Percentiles rank a stretch among this genome's conserved stretches.
These are phyloP conservation scores for Aspergillus sclerotiicarbonarius DNA, from an alignment of 495 filamentous ascomycete genomes.

Conservation along the genomic window DNA sequence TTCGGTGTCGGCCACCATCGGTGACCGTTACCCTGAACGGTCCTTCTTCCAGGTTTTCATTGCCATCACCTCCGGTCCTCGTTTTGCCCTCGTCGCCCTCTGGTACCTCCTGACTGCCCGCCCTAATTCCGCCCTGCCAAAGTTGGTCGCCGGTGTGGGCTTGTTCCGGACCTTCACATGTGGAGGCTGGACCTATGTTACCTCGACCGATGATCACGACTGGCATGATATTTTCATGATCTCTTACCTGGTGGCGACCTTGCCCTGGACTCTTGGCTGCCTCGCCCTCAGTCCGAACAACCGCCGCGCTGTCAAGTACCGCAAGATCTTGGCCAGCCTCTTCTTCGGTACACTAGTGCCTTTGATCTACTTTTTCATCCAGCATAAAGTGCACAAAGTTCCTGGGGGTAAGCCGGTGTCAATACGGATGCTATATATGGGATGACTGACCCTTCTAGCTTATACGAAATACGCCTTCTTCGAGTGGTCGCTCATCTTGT, in stretches of 20 bases:
- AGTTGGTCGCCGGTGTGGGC: constrained; percentile 76
- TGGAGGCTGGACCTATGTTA: constrained; percentile 98
- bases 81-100: constrained; percentile 86
- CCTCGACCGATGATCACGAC: constrained; percentile 95
- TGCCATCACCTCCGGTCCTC: constrained; percentile 89
- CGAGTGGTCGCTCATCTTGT: constrained; percentile 92
- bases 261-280: constrained; percentile 95
- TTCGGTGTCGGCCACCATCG: constrained; percentile 97
- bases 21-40: constrained; percentile 94
- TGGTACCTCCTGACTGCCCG: constrained; percentile 88
- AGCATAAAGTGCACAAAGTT: constrained; percentile 95
- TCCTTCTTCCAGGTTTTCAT: constrained; percentile 98
- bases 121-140: constrained; percentile 71
- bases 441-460: constrained; percentile 49
- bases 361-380: constrained; percentile 95
- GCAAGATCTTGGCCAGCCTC: constrained; percentile 75
- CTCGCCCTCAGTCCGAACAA: constrained; percentile 87
- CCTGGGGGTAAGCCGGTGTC: constrained; percentile 75
- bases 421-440: constrained; percentile 6
- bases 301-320: constrained; percentile 76
- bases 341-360: constrained; percentile 93
- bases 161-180: constrained; percentile 89
- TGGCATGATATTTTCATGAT: constrained; percentile 99
- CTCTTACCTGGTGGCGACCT: constrained; percentile 87
- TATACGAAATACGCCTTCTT: constrained; percentile 99